Percentiles rank a stretch among this genome's conserved stretches.
Evolutionary conservation across 148 eudicot genomes (phyloP).

Genomic region (Amaranthus hypochondriacus): DNA sequence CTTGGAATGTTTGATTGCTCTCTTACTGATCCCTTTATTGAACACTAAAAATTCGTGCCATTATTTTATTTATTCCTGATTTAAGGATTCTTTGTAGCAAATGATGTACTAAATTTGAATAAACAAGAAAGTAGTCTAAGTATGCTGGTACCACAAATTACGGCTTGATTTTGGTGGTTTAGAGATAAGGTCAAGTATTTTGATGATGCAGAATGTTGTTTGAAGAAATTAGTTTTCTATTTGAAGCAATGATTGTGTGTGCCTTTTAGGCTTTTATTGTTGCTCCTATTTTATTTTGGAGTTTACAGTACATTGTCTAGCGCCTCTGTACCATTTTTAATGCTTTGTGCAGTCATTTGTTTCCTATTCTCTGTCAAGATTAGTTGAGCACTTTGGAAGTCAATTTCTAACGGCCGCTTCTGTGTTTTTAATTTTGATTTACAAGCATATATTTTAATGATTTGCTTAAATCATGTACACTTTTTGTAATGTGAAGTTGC

Average conservation of each 20-base stretch:
- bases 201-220: conserved; percentile 8
- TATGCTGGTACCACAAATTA: neutral
- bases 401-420: neutral
- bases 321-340: neutral
- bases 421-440: neutral
- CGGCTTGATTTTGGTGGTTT: conserved; percentile 12
- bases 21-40: conserved; percentile 6
- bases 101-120: neutral
- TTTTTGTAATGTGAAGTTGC: too few relatives aligned
- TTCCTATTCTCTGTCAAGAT: neutral
- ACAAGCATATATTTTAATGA: too few relatives aligned
- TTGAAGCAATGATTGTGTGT: neutral
- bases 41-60: neutral
- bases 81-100: neutral
- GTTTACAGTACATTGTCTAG: neutral
- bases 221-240: neutral
- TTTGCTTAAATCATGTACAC: too few relatives aligned
- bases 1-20: conserved; percentile 7
- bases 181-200: neutral
- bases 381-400: neutral
- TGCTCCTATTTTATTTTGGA: neutral
- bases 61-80: neutral
- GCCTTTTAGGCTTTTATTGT: neutral
- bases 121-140: neutral
- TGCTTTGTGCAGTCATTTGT: neutral